A percentile compares a stretch with the other conserved stretches of the same genome.
Evolutionary conservation across 2,329 filamentous ascomycete species (phyloP).

Genomic region (Clonostachys byssicola): DNA sequence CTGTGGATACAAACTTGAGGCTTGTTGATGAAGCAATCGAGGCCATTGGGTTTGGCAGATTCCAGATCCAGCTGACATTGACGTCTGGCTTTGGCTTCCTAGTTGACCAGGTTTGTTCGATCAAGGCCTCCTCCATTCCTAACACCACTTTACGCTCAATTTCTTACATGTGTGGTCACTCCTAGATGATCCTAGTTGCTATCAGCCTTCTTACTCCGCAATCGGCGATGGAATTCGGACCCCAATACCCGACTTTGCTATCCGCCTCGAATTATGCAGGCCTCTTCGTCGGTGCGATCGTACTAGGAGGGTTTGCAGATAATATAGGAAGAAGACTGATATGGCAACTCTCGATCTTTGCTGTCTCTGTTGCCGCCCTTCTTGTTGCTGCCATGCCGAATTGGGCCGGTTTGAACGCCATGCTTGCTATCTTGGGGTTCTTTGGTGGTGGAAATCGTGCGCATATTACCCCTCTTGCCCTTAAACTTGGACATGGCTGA

Average conservation of each 20-base stretch:
- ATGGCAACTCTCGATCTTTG: slow-evolving; percentile 12
- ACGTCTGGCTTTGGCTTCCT: slow-evolving; percentile 12
- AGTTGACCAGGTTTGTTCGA: slow-evolving; percentile 9
- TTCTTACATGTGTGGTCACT: neutral
- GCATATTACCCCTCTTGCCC: neutral
- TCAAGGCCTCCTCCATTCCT: no score
- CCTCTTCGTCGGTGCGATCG: slow-evolving; percentile 7
- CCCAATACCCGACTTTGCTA: slow-evolving; percentile 8
- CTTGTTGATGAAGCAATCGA: slow-evolving; percentile 8
- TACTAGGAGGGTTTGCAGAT: slow-evolving; percentile 7
- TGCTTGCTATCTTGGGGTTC: slow-evolving; percentile 5
- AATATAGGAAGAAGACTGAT: slow-evolving; percentile 8
- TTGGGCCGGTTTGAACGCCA: slow-evolving; percentile 9
- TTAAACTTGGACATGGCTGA: neutral
- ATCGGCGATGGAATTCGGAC: slow-evolving; percentile 11
- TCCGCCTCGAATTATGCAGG: slow-evolving; percentile 7
- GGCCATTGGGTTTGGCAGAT: slow-evolving; percentile 9
- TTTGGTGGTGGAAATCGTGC: slow-evolving; percentile 11
- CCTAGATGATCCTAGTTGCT: slow-evolving; percentile 10
- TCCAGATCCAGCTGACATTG: slow-evolving; percentile 10
- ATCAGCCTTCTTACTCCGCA: slow-evolving; percentile 11
- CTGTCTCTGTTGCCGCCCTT: slow-evolving; percentile 6
- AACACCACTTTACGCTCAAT: neutral
- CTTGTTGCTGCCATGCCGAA: slow-evolving; percentile 8
- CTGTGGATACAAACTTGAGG: slow-evolving; percentile 3